A percentile compares a stretch with the other conserved stretches of the same genome.
phyloP scores from a whole-genome alignment of 2,329 filamentous ascomycete genomes.

The Fonsecaea monophora region DNA sequence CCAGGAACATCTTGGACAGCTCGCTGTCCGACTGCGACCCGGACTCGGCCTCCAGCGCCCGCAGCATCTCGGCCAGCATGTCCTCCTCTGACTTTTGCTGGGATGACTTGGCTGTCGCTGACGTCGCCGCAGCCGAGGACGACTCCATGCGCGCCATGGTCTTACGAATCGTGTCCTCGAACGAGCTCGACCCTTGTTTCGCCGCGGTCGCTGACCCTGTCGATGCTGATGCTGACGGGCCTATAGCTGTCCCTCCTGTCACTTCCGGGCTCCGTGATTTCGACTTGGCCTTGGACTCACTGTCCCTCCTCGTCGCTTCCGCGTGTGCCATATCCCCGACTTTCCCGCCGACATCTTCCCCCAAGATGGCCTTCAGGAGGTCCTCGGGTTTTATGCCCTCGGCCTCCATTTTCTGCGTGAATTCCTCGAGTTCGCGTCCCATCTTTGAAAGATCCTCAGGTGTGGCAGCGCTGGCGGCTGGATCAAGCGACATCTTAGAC shows the following conservation, averaged over 20 bases:
- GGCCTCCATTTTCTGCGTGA: slow-evolving; percentile 44
- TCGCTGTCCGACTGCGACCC: slow-evolving; percentile 71
- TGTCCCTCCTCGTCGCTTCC: slow-evolving; percentile 38
- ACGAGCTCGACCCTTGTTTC: slow-evolving; percentile 54
- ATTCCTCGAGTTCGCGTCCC: slow-evolving; percentile 42
- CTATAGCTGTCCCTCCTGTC: slow-evolving; percentile 33
- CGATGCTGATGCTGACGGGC: background rate
- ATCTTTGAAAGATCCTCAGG: slow-evolving; percentile 38
- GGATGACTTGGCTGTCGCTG: slow-evolving; percentile 69
- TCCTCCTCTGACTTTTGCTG: slow-evolving; percentile 71
- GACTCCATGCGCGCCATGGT: slow-evolving; percentile 96
- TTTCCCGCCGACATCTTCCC: slow-evolving; percentile 38
- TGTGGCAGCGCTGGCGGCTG: slow-evolving; percentile 34
- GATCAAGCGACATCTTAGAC: slow-evolving; percentile 33
- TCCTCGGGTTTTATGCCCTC: slow-evolving; percentile 42
- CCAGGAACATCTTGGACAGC: slow-evolving; percentile 91
- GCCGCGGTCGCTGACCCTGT: slow-evolving; percentile 27
- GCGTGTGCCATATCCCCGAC: slow-evolving; percentile 27
- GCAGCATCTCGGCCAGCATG: slow-evolving; percentile 88
- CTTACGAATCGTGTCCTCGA: slow-evolving; percentile 88
- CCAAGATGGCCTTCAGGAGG: slow-evolving; percentile 44
- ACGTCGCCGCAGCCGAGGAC: slow-evolving; percentile 73
- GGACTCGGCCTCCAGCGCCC: slow-evolving; percentile 76
- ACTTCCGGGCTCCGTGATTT: slow-evolving; percentile 39
- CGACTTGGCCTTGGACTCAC: slow-evolving; percentile 33